Evolutionary conservation across 1,284 basidiomycete species (phyloP).

Genomic region (Rhodofomes roseus): DNA sequence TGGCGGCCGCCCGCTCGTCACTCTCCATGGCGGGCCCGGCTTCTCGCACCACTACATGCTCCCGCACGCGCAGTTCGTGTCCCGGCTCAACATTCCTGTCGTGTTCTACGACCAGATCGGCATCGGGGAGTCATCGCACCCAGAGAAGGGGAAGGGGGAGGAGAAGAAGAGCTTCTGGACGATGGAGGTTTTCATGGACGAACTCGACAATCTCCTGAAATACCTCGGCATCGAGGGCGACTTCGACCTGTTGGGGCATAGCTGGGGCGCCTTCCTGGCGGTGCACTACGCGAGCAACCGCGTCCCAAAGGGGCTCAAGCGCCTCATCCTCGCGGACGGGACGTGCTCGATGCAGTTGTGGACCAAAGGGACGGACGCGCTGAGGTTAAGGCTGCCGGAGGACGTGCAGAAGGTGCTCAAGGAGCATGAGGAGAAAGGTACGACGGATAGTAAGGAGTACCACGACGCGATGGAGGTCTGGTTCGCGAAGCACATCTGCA

Average conservation of each 20-base stretch:
- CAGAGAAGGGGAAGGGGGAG: conserved; percentile 22
- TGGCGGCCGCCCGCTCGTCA: conserved; percentile 27
- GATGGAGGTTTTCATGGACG: conserved; percentile 19
- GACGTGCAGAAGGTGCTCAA: conserved; percentile 20
- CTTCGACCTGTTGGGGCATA: conserved; percentile 32
- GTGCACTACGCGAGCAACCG: conserved; percentile 21
- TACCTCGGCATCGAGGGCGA: conserved; percentile 24
- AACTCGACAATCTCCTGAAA: conserved; percentile 23
- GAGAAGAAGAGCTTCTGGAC: conserved; percentile 27
- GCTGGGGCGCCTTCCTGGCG: conserved; percentile 33
- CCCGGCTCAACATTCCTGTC: conserved; percentile 21
- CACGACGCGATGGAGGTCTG: conserved; percentile 22
- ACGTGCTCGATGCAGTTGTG: conserved; percentile 26
- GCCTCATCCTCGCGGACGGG: conserved; percentile 28
- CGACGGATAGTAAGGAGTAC: conserved; percentile 19
- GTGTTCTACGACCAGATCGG: conserved; percentile 37
- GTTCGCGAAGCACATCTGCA: conserved; percentile 23
- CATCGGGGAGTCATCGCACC: conserved; percentile 27
- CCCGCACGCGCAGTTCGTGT: conserved; percentile 22
- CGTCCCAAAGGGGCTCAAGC: conserved; percentile 26
- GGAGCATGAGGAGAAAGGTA: conserved; percentile 3
- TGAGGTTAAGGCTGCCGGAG: conserved; percentile 18
- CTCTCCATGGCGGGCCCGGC: conserved; percentile 35
- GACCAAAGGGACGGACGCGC: conserved; percentile 16
- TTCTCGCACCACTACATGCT: conserved; percentile 26